phyloP scores from a whole-genome alignment of 2,329 filamentous ascomycete genomes.

The Scedosporium dehoogii region DNA sequence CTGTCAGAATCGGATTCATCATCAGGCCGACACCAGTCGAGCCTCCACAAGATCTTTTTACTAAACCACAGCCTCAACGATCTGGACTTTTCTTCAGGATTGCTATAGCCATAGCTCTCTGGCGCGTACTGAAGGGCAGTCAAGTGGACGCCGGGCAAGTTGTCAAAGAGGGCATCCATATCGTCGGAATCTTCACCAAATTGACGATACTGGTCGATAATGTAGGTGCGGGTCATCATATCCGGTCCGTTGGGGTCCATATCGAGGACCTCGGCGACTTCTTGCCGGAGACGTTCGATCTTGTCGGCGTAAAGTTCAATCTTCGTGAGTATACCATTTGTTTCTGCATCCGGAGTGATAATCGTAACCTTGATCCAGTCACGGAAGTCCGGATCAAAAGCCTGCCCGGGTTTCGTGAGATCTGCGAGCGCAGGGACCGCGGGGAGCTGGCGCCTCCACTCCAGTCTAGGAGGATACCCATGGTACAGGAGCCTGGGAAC shows the following conservation, averaged over 20 bases:
- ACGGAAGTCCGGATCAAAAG: not conserved
- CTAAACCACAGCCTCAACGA: not conserved
- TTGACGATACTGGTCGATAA: not conserved
- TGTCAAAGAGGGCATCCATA: not conserved
- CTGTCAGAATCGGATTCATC: not conserved
- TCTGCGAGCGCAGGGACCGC: not conserved
- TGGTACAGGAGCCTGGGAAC: not conserved
- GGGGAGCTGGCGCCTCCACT: not conserved
- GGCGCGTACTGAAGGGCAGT: not conserved
- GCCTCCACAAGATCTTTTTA: not conserved
- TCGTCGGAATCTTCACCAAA: not conserved
- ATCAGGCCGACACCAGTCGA: not conserved
- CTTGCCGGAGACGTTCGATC: not conserved
- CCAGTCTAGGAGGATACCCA: not conserved
- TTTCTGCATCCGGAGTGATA: not conserved
- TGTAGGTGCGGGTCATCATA: constrained; percentile 1
- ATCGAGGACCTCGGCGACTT: not conserved
- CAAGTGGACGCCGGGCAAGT: not conserved
- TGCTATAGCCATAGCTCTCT: not conserved
- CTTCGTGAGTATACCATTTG: not conserved
- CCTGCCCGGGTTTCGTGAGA: not conserved
- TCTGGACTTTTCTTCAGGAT: not conserved
- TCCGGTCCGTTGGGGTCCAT: not conserved
- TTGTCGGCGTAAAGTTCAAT: not conserved
- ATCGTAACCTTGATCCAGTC: not conserved